Evolutionary conservation across 768 basidiomycete species (phyloP), one percentile per base, ranked within the genome.

Genomic region (Panaeolus papilionaceus): DNA sequence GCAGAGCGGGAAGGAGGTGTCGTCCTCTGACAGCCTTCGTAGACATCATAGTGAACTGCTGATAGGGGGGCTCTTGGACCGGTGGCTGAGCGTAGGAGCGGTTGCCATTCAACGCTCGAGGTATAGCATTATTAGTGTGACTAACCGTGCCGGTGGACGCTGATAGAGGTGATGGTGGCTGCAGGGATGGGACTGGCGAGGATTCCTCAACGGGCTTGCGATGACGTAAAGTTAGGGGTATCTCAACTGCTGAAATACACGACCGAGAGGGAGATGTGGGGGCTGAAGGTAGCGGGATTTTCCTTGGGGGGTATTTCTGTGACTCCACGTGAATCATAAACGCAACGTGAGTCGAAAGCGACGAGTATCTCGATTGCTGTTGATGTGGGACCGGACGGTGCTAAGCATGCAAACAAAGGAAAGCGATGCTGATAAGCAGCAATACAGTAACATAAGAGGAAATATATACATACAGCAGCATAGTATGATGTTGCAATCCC

Each of bases 361-460:
- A 75, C 0, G 78, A 77, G 58, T 79, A 74, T 10, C 68, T 51
- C 6, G 78, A 77, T 18, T 67, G 67, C 40, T 74, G 71, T 33
- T 69, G 68, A 2, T 72, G 72, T 1, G 71, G 69, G 4, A 76
- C 68, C 1, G 71, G 71, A 18, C 67, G 66, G 45, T 75, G 74
- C 74, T 75, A 42, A 11, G 18, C 37, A 66, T 38, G 18, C 9
- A 37, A 4, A 62, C n/a, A n/a, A n/a, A n/a, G n/a, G n/a, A n/a
- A n/a, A n/a, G n/a, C n/a, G n/a, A n/a, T n/a, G n/a, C n/a, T 47
- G 44, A 11, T 62, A 62, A n/a, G n/a, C n/a, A 62, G 42, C 42
- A 42, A 49, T 47, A 47, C 20, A 47, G 20, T 47, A 5, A 20
- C n/a, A 47, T 3, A 20, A 47, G 4, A 20, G 12, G 40, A 42